These are phyloP conservation scores for Syzygium aqueum DNA, from an alignment of 345 rosid species.

Conservation along the genomic window DNA sequence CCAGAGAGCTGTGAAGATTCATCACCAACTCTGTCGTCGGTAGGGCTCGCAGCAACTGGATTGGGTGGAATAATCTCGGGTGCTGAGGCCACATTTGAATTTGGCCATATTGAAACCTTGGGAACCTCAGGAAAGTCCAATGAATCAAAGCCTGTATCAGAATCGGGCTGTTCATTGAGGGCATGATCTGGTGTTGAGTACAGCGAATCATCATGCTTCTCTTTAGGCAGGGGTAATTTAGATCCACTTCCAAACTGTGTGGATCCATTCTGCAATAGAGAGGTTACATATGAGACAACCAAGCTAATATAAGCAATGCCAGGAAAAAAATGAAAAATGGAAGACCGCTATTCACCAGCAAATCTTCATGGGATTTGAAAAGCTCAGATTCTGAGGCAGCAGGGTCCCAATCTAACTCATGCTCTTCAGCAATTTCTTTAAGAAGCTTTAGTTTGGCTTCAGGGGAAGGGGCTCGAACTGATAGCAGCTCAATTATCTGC, in stretches of 20 bases:
- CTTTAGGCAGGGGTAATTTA: constrained; percentile 57
- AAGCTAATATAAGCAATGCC: background rate
- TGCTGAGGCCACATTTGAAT: constrained; percentile 21
- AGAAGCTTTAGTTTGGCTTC: constrained; percentile 76
- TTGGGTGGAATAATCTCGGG: constrained; percentile 16
- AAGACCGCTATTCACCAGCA: constrained; percentile 46
- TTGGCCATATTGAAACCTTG: constrained; percentile 32
- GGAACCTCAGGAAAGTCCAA: constrained; percentile 83
- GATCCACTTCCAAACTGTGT: constrained; percentile 65
- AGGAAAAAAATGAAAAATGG: background rate
- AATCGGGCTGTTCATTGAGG: constrained; percentile 33
- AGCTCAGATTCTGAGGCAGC: constrained; percentile 75
- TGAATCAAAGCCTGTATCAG: constrained; percentile 41
- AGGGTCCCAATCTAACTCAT: constrained; percentile 91
- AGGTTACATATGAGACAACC: background rate
- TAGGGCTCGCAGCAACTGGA: constrained; percentile 9
- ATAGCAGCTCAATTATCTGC: constrained; percentile 84
- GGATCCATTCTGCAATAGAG: constrained; percentile 56
- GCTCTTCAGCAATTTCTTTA: constrained; percentile 94
- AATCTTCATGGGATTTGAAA: constrained; percentile 76
- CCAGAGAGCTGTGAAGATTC: constrained; percentile 20
- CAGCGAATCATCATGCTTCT: constrained; percentile 50
- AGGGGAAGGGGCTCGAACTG: constrained; percentile 80
- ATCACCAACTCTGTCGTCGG: constrained; percentile 3
- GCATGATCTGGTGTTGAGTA: constrained; percentile 17